phyloP scores from a whole-genome alignment of 495 filamentous ascomycete genomes.

The Trichoderma orchidacearum region DNA sequence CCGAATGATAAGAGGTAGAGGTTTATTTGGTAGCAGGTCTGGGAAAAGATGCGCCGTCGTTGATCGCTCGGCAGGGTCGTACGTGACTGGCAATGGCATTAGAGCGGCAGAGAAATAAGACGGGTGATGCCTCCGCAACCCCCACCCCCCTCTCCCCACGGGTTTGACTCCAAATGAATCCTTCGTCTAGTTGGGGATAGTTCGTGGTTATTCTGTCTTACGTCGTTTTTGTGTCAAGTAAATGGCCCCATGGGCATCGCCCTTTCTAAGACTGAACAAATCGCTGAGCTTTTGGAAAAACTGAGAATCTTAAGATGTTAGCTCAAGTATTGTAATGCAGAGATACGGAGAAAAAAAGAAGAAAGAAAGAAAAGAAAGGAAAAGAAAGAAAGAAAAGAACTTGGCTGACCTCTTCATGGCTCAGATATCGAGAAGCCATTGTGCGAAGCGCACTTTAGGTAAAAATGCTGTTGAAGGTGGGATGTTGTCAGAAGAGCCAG shows the following conservation, averaged over 20 bases:
- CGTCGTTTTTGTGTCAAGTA: conserved; percentile 76
- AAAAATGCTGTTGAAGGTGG: not conserved
- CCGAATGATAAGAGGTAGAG: conserved; percentile 65
- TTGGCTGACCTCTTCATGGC: conserved; percentile 55
- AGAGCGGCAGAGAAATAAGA: conserved; percentile 4
- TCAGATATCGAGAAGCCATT: conserved; percentile 45
- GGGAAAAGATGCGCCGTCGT: conserved; percentile 28
- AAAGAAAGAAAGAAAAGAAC: not conserved
- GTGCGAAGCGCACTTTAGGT: conserved; percentile 1
- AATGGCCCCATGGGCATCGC: conserved; percentile 62
- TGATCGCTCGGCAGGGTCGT: conserved; percentile 2
- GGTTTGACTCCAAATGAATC: too few species aligned
- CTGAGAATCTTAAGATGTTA: too few species aligned
- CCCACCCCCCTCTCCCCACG: too few species aligned
- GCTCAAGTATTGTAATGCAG: too few species aligned
- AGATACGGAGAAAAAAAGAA: too few species aligned
- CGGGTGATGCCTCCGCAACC: too few species aligned
- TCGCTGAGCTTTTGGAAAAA: conserved; percentile 71
- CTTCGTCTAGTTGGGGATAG: conserved; percentile 4
- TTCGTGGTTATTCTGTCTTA: conserved; percentile 18
- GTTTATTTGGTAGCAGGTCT: conserved; percentile 37
- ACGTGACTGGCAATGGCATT: not conserved
- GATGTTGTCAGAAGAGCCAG: not conserved
- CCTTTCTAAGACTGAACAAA: conserved; percentile 57
- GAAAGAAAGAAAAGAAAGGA: not conserved